These are phyloP conservation scores for Halenospora varia DNA, from an alignment of 495 filamentous ascomycete genomes.

Conservation along the genomic window DNA sequence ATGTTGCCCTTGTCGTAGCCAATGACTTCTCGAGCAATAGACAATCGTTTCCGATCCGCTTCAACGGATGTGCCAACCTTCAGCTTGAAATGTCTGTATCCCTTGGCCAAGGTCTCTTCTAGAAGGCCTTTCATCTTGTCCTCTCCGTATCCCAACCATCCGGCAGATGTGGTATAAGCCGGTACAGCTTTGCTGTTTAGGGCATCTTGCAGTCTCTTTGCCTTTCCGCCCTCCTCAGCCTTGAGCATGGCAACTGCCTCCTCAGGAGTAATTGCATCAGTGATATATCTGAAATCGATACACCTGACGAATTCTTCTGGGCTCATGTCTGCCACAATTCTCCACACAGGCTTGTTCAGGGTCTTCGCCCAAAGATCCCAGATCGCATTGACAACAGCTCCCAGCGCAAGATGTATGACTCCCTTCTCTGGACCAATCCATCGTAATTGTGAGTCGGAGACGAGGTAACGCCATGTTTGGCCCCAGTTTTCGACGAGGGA, in stretches of 20 bases:
- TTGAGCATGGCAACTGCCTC: conserved; percentile 73
- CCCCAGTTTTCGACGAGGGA: conserved; percentile 80
- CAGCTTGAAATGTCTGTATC: conserved; percentile 87
- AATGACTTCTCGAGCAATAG: conserved; percentile 76
- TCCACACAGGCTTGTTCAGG: conserved; percentile 84
- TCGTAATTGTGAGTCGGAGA: conserved; percentile 82
- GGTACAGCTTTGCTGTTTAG: conserved; percentile 69
- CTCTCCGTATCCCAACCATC: conserved; percentile 91
- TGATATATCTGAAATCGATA: conserved; percentile 93
- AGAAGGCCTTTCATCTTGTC: conserved; percentile 75
- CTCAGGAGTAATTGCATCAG: conserved; percentile 83
- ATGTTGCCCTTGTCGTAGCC: conserved; percentile 85
- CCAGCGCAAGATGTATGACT: conserved; percentile 88
- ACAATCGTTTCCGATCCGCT: conserved; percentile 63
- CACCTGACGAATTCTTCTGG: conserved; percentile 81
- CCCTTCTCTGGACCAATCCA: conserved; percentile 98
- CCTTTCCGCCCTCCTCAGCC: conserved; percentile 58
- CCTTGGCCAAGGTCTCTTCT: conserved; percentile 64
- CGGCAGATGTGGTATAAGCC: conserved; percentile 87
- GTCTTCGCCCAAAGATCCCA: conserved; percentile 96
- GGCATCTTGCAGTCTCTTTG: conserved; percentile 64
- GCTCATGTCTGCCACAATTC: conserved; percentile 82
- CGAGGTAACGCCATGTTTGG: conserved; percentile 84
- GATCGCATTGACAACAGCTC: conserved; percentile 85
- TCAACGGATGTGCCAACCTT: conserved; percentile 77